Evolutionary conservation across 2,329 filamentous ascomycete species (phyloP), one percentile per base, ranked within the genome.

Genomic region (Acephala macrosclerotiorum): DNA sequence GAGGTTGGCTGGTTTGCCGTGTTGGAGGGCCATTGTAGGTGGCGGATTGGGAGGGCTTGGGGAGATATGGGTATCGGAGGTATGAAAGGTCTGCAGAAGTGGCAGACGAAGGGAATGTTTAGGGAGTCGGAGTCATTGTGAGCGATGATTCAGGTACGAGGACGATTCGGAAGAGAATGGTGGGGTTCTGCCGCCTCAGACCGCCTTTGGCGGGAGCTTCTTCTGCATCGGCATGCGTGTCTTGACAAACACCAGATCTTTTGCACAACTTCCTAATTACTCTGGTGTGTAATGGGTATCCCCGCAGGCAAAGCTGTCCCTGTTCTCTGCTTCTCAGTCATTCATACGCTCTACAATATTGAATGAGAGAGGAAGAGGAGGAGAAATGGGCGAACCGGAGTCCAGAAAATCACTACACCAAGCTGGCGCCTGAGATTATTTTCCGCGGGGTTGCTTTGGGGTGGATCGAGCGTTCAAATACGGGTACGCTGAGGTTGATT

Each of bases 1-100:
- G 70, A 98, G 87, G 77, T 97, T 88, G 20, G 86, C 83, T 38
- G 88, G 82, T 64, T 85, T 83, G 69, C 88, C 88, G 72, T 89
- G 82, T 61, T 70, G 64, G 18, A 75, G 64, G 11, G 74, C 74
- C 75, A 77, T 77, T 60, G 35, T 69, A 51, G 2, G 3, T 53
- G 22, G 25, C 3, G 18, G 49, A 26, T 29, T 29, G 45, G 45
- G 25, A 22, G 2, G 45, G 11, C 3, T 12, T 20, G 45, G n/a
- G 14, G 20, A 49, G 20, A 49, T 22, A 22, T 7, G 7, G 20
- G 25, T 22, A 14, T 49, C n/a, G n/a, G n/a, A n/a, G n/a, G n/a
- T n/a, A n/a, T n/a, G n/a, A 14, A 49, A 49, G n/a, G n/a, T 49
- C 45, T 49, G 20, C n/a, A 22, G 20, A 7, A n/a, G 45, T 9